Evolutionary conservation across 257 asterid genomes (phyloP).

Genomic region (Penstemon barbatus): DNA sequence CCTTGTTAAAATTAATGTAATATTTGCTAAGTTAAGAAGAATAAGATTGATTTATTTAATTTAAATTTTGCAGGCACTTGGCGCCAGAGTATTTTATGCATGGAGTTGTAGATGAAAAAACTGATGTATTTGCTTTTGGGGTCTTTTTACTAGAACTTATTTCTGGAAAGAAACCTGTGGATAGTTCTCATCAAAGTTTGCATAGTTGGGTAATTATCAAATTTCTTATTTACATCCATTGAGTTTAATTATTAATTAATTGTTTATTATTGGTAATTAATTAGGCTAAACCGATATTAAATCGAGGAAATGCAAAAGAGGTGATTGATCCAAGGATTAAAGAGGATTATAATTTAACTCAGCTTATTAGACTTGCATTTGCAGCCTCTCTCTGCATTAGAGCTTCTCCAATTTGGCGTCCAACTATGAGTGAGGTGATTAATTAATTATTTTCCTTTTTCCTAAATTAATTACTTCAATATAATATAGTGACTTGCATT

Average conservation of each 20-base stretch:
- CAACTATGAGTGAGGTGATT: constrained; percentile 84
- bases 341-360: constrained; percentile 49
- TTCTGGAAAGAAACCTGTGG: constrained; percentile 91
- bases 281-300: constrained; percentile 85
- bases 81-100: constrained; percentile 99
- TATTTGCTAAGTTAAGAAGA: neutral
- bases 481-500: no score
- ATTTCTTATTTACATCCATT: constrained; percentile 1
- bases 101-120: constrained; percentile 95
- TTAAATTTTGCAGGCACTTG: constrained; percentile 53
- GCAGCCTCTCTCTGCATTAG: constrained; percentile 92
- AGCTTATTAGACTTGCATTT: constrained; percentile 66
- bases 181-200: constrained; percentile 83
- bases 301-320: constrained; percentile 56
- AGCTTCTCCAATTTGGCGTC: constrained; percentile 87
- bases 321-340: constrained; percentile 77
- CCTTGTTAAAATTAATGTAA: no score
- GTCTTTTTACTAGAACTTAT: constrained; percentile 80
- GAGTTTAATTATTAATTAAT: neutral
- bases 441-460: neutral
- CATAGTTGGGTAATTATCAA: constrained; percentile 77
- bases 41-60: neutral
- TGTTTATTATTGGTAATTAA: neutral
- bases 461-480: neutral
- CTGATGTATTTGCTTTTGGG: constrained; percentile 96